These are phyloP conservation scores for Hyphopichia burtonii DNA, from an alignment of 1,139 yeast species.

Conservation along the genomic window DNA sequence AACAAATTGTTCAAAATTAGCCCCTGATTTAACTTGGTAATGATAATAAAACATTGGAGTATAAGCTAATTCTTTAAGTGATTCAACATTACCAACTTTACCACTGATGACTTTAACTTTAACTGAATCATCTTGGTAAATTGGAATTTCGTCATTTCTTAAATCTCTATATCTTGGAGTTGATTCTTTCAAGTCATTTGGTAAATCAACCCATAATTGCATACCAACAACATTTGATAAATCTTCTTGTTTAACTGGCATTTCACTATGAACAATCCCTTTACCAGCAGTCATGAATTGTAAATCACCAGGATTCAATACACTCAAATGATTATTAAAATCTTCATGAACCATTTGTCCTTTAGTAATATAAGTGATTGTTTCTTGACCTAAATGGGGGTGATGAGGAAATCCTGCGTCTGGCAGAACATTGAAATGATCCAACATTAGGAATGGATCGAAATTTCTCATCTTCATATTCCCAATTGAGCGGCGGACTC, in stretches of 20 bases:
- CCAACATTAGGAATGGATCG: slow-evolving; percentile 82
- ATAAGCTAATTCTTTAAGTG: slow-evolving; percentile 74
- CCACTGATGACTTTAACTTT: slow-evolving; percentile 78
- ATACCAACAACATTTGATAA: slow-evolving; percentile 63
- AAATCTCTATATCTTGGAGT: slow-evolving; percentile 84
- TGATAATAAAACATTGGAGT: slow-evolving; percentile 83
- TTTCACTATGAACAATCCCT: slow-evolving; percentile 84
- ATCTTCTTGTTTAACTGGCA: slow-evolving; percentile 67
- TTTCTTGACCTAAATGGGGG: slow-evolving; percentile 91
- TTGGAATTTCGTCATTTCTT: slow-evolving; percentile 69
- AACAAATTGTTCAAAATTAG: slow-evolving; percentile 59
- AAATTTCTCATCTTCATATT: slow-evolving; percentile 64
- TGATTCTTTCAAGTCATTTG: slow-evolving; percentile 62
- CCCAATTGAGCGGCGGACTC: slow-evolving; percentile 81
- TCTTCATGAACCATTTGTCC: slow-evolving; percentile 91
- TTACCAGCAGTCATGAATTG: slow-evolving; percentile 96
- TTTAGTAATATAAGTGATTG: slow-evolving; percentile 69
- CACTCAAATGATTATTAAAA: slow-evolving; percentile 81
- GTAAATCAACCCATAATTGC: slow-evolving; percentile 92
- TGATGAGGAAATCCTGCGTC: slow-evolving; percentile 89
- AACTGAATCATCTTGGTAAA: slow-evolving; percentile 59
- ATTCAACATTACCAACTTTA: slow-evolving; percentile 68
- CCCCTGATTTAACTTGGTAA: slow-evolving; percentile 66
- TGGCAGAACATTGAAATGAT: slow-evolving; percentile 58
- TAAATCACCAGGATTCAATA: slow-evolving; percentile 78